Evolutionary conservation across 441 rosid genomes (phyloP).

Genomic region (Flueggea neowawraea): DNA sequence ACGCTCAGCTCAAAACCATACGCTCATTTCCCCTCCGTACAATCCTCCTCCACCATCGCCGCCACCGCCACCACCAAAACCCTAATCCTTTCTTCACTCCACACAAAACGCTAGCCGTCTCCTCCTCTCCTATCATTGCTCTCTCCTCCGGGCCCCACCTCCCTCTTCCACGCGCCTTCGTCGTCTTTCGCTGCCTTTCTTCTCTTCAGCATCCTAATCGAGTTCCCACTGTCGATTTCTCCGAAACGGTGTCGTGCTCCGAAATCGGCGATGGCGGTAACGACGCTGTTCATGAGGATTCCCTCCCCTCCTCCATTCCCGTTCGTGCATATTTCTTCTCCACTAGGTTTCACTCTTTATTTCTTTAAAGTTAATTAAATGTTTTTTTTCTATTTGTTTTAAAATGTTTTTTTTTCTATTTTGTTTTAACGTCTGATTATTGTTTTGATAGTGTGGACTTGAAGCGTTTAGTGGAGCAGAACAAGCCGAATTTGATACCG

Average conservation of each 20-base stretch:
- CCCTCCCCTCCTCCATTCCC: conserved; percentile 63
- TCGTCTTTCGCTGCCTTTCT: conserved; percentile 35
- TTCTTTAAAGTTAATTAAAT: not conserved
- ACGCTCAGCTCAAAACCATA: conserved; percentile 27
- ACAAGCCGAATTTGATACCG: conserved; percentile 78
- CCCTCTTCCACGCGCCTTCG: not conserved
- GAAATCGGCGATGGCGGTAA: conserved; percentile 34
- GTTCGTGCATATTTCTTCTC: conserved; percentile 88
- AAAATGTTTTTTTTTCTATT: not conserved
- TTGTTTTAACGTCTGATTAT: not conserved
- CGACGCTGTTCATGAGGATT: conserved; percentile 30
- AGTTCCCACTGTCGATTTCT: conserved; percentile 30
- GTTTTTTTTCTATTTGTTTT: not conserved
- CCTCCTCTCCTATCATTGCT: not conserved
- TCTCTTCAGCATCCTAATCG: conserved; percentile 26
- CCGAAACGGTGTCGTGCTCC: conserved; percentile 43
- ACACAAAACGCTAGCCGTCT: conserved; percentile 12
- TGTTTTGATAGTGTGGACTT: conserved; percentile 73
- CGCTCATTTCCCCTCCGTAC: conserved; percentile 35
- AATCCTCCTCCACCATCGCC: conserved; percentile 10
- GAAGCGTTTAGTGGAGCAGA: conserved; percentile 79
- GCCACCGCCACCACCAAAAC: conserved; percentile 14
- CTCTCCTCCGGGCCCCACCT: conserved; percentile 15
- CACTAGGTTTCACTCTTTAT: conserved; percentile 50
- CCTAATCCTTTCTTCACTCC: not conserved